Evolutionary conservation across 1,284 basidiomycete genomes (phyloP), one percentile per base, ranked within the genome.

Genomic region (Boletus holoroseus): DNA sequence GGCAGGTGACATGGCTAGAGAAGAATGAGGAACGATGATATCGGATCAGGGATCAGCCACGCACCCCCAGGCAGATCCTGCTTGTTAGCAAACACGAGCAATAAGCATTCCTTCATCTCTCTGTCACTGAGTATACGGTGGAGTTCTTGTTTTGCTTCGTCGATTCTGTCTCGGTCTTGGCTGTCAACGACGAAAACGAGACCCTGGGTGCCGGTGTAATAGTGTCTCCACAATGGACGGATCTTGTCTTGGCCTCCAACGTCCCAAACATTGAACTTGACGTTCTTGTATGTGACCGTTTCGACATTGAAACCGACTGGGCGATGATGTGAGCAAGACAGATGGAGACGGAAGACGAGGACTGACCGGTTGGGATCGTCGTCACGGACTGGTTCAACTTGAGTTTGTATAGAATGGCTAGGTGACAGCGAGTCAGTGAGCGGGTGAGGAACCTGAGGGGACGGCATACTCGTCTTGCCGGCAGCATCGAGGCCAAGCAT

Each of bases 241-340:
- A 97, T 97, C 80, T 97, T 97, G 76, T 97, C 94, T 73, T 98
- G 94, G 34, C 94, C 96, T 69, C 96, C 96, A 52, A 99, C 96
- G 71, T 99, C 96, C 96, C 96, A 99, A 22, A 99, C 96, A 64
- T 96, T 99, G 79, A 99, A 99, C 68, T 95, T 96, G 68, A 99
- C 94, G 65, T 99, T 99, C 81, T 98, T 98, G 77, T 99, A 99
- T 58, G 94, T 96, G 58, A 99, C 96, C 11, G 96, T 99, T 76
- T 99, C 96, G 62, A 99, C 96, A 70, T 99, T 98, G 82, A 97
- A 97, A 18, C 94, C 94, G 75, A 88, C 93, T 91, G 61, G 18
- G 49, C 5, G 26, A 13, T 13, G 12, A 30, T 13, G 53, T 66
- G 6, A 64, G 49, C 45, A 32, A 20, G 47, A 32, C 22, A 44